Percentiles rank a stretch among this genome's conserved stretches.
Evolutionary conservation across 1,284 basidiomycete genomes (phyloP).

Genomic region (Cystobasidium pallidum): DNA sequence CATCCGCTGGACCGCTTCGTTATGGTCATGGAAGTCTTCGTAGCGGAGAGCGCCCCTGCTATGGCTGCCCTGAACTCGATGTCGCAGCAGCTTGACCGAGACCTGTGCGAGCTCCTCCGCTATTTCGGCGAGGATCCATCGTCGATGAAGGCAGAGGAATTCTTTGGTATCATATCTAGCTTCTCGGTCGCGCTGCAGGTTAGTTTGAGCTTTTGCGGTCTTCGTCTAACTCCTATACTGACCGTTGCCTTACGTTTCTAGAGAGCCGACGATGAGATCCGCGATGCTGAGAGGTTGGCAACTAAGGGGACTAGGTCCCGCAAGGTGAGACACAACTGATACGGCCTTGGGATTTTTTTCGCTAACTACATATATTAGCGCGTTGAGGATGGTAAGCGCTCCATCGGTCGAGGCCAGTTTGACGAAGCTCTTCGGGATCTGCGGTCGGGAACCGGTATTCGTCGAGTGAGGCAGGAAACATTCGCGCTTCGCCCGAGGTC

Average conservation of each 20-base stretch:
- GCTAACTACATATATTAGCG: background rate
- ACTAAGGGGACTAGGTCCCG: constrained; percentile 46
- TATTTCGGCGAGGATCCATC: constrained; percentile 77
- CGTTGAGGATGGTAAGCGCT: constrained; percentile 55
- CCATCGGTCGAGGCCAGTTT: constrained; percentile 72
- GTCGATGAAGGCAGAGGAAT: constrained; percentile 72
- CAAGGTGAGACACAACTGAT: background rate
- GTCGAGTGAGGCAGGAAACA: constrained; percentile 63
- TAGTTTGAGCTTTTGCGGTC: background rate
- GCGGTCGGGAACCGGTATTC: constrained; percentile 59
- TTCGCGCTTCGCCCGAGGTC: constrained; percentile 61
- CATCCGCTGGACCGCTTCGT: constrained; percentile 65
- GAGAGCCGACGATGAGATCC: constrained; percentile 45
- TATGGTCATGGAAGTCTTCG: constrained; percentile 66
- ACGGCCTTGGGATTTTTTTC: background rate
- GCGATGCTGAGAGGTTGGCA: constrained; percentile 60
- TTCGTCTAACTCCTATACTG: background rate
- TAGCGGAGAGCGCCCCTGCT: constrained; percentile 61
- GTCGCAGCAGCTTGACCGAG: constrained; percentile 63
- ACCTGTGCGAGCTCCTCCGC: constrained; percentile 64
- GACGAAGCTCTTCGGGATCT: constrained; percentile 81
- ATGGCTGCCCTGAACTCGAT: constrained; percentile 70
- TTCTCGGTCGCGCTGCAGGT: constrained; percentile 58
- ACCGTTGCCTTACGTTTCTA: background rate
- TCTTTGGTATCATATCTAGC: constrained; percentile 71